These are phyloP conservation scores for Rosellinia necatrix DNA, from an alignment of 2,329 filamentous ascomycete genomes.

Conservation along the genomic window DNA sequence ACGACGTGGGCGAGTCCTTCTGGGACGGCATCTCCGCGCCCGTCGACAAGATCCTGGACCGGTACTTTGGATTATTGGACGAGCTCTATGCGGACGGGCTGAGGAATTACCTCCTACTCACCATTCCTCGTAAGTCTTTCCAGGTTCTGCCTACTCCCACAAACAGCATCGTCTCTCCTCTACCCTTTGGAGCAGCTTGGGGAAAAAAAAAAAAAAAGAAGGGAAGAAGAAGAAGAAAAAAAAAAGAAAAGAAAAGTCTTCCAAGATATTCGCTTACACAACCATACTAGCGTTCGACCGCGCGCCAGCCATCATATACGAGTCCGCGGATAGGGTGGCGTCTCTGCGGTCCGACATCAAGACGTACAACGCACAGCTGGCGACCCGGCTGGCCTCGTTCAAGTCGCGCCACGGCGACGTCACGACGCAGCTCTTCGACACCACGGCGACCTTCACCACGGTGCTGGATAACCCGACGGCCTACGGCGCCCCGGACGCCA, in stretches of 20 bases:
- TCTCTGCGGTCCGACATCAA: slow-evolving; percentile 29
- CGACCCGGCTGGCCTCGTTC: slow-evolving; percentile 24
- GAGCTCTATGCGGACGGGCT: slow-evolving; percentile 25
- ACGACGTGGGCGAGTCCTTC: slow-evolving; percentile 40
- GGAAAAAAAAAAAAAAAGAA: too few relatives aligned
- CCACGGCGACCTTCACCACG: slow-evolving; percentile 21
- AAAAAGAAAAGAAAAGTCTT: too few relatives aligned
- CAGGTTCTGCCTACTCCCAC: neutral
- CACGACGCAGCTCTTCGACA: slow-evolving; percentile 28
- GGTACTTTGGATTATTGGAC: slow-evolving; percentile 29
- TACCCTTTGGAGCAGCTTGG: neutral
- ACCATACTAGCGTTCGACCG: slow-evolving; percentile 25
- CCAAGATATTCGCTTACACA: neutral
- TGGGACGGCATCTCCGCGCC: slow-evolving; percentile 34
- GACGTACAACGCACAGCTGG: slow-evolving; percentile 27
- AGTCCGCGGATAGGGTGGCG: slow-evolving; percentile 12
- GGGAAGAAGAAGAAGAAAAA: too few relatives aligned
- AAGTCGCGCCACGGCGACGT: slow-evolving; percentile 19
- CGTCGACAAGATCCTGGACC: slow-evolving; percentile 20
- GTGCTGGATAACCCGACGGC: slow-evolving; percentile 29
- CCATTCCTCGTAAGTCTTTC: slow-evolving; percentile 26
- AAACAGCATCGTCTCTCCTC: neutral
- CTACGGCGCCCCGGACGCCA: slow-evolving; percentile 30
- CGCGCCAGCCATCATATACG: slow-evolving; percentile 24
- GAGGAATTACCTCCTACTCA: slow-evolving; percentile 30